Evolutionary conservation across 768 basidiomycete species (phyloP), one percentile per base, ranked within the genome.

Genomic region (Tylopilus sp.): DNA sequence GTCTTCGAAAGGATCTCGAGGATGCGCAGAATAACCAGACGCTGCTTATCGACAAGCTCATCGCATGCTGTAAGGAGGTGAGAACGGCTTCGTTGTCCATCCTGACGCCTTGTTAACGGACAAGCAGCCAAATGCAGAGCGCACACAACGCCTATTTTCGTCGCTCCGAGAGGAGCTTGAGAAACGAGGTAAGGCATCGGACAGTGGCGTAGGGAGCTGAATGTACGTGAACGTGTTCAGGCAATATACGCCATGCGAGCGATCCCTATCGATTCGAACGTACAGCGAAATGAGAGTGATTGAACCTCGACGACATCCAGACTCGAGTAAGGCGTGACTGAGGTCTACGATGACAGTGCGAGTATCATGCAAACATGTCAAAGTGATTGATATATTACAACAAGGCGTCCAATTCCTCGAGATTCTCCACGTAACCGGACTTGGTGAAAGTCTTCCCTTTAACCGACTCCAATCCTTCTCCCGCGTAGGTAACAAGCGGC

Each of bases 21-120:
- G 85, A 87, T n/a, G 81, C 83, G 21, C 87, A 89, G 66, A 84
- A 82, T 54, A 83, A 83, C 41, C 89, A 92, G 68, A 81, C 87
- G 24, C 78, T 85, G 73, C 78, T 92, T 53, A 85, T 92, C 54
- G 89, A 92, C 72, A 90, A 89, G 62, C 76, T 92, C 46, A 85
- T 91, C 59, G 77, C 85, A 22, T 92, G 89, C 62, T 92, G 89
- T 76, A 89, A 89, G 77, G 90, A 92, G 82, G 90, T 90, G 61
- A 68, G 85, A 54, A 29, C 21, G 17, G 14, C 44, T 47, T 45
- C 45, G 37, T 38, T 29, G n/a, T 57, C 16, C 45, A 31, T 14
- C 30, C n/a, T 47, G 45, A 34, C 29, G 26, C 30, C 53, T 44
- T 55, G 26, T 49, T 59, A 49, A 62, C 55, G 43, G 51, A 36